These are phyloP conservation scores for Backusella luteola DNA, from an alignment of 192 early-diverging fungal species.

Conservation along the genomic window DNA sequence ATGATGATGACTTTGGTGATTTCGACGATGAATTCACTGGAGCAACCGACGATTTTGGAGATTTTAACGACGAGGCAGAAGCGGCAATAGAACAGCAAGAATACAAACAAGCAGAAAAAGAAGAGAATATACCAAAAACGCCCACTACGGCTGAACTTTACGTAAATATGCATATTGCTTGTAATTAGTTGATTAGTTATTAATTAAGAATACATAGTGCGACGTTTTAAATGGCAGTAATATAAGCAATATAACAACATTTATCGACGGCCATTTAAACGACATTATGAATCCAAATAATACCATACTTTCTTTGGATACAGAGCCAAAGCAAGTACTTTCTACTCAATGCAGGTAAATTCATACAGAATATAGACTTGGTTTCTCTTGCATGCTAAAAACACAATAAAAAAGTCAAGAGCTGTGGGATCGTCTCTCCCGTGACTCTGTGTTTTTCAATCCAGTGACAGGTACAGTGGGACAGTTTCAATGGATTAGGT, in stretches of 20 bases:
- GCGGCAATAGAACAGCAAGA: background rate
- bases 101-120: background rate
- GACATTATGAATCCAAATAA: background rate
- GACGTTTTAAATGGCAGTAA: background rate
- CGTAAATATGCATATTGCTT: background rate
- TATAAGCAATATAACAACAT: background rate
- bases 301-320: background rate
- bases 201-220: background rate
- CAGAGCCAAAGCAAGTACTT: slow-evolving; percentile 9
- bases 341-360: slow-evolving; percentile 27
- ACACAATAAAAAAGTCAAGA: slow-evolving; percentile 22
- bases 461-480: slow-evolving; percentile 37
- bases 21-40: slow-evolving; percentile 1
- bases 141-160: slow-evolving; percentile 10
- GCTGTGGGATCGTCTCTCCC: slow-evolving; percentile 35
- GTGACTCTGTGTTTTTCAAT: slow-evolving; percentile 42
- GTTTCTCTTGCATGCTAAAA: background rate
- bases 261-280: background rate
- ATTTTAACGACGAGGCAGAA: slow-evolving; percentile 24
- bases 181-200: background rate
- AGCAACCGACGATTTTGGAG: slow-evolving; percentile 33
- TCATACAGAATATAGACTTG: too few species aligned
- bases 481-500: slow-evolving; percentile 42
- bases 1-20: background rate
- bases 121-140: background rate